Evolutionary conservation across 2,329 filamentous ascomycete genomes (phyloP).

Genomic region (Aspergillus fijiensis): DNA sequence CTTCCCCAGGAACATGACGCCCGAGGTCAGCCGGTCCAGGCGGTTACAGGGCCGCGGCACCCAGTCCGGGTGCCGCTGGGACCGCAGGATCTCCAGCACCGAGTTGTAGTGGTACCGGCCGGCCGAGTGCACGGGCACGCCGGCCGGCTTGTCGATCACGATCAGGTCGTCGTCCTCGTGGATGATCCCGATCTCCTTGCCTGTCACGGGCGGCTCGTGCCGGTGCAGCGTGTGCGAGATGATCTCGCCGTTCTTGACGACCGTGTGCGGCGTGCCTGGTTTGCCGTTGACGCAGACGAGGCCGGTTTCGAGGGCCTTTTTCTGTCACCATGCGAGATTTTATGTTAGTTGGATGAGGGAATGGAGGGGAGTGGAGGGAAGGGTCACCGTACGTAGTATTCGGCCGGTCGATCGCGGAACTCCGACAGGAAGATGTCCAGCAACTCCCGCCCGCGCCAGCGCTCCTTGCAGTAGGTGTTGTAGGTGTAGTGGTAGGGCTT

Average conservation of each 20-base stretch:
- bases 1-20: slow-evolving; percentile 98
- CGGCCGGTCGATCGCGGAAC: slow-evolving; percentile 80
- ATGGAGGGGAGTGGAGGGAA: slow-evolving; percentile 10
- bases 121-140: slow-evolving; percentile 91
- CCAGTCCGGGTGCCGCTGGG: slow-evolving; percentile 62
- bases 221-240: slow-evolving; percentile 92
- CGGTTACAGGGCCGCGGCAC: slow-evolving; percentile 78
- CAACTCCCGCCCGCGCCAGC: slow-evolving; percentile 80
- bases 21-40: slow-evolving; percentile 90
- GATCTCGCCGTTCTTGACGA: slow-evolving; percentile 83
- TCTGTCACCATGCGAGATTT: slow-evolving; percentile 39
- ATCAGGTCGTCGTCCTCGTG: slow-evolving; percentile 92
- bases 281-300: slow-evolving; percentile 79
- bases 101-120: slow-evolving; percentile 96
- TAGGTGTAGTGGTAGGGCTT: slow-evolving; percentile 90
- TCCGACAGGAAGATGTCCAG: slow-evolving; percentile 88
- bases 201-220: slow-evolving; percentile 90
- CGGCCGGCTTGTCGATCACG: slow-evolving; percentile 94
- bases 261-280: slow-evolving; percentile 63
- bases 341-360: slow-evolving; percentile 4
- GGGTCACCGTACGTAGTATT: slow-evolving; percentile 70
- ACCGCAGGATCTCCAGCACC: slow-evolving; percentile 86
- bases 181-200: slow-evolving; percentile 74
- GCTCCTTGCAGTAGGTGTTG: slow-evolving; percentile 90
- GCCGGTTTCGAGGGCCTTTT: slow-evolving; percentile 75